Conservation (phyloP, 345 rosid genomes). For the Pistacia vera region DNA sequence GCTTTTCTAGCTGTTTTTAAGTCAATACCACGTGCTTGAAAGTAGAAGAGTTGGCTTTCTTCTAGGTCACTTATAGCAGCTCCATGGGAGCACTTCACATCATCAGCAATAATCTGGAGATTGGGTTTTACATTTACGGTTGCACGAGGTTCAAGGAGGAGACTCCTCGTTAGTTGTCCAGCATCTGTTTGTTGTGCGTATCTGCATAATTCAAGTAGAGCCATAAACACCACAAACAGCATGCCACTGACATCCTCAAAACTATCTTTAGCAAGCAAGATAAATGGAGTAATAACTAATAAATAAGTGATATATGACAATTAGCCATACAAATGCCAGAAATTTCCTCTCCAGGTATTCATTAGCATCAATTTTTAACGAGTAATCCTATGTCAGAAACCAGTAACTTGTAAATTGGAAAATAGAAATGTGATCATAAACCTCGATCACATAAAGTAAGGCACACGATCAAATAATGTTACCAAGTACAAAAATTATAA, state of each 20-base stretch:
- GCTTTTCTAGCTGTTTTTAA: slow-evolving; percentile 76
- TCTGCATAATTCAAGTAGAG: slow-evolving; percentile 34
- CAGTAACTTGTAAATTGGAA: neutral
- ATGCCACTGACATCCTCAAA: neutral
- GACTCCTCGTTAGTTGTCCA: slow-evolving; percentile 82
- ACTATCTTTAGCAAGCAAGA: neutral
- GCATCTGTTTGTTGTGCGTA: slow-evolving; percentile 93
- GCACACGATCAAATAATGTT: neutral
- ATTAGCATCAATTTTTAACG: neutral
- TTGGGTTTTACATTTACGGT: slow-evolving; percentile 91
- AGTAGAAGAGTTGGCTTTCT: slow-evolving; percentile 86
- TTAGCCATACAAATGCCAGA: neutral
- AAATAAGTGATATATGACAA: neutral
- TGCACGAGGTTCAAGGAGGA: slow-evolving; percentile 84
- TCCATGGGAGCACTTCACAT: slow-evolving; percentile 95
- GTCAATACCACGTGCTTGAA: slow-evolving; percentile 86
- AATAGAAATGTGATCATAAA: neutral
- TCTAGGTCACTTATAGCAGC: slow-evolving; percentile 95
- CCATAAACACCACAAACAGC: neutral
- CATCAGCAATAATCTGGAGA: slow-evolving; percentile 89
- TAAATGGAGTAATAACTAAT: neutral
- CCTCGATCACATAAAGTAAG: neutral
- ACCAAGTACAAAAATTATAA: neutral
- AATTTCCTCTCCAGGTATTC: neutral
- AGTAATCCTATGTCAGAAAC: too few species aligned